These are phyloP conservation scores for Rhynchospora tenuis DNA, from an alignment of 176 grass and related monocot genomes.

Conservation along the genomic window DNA sequence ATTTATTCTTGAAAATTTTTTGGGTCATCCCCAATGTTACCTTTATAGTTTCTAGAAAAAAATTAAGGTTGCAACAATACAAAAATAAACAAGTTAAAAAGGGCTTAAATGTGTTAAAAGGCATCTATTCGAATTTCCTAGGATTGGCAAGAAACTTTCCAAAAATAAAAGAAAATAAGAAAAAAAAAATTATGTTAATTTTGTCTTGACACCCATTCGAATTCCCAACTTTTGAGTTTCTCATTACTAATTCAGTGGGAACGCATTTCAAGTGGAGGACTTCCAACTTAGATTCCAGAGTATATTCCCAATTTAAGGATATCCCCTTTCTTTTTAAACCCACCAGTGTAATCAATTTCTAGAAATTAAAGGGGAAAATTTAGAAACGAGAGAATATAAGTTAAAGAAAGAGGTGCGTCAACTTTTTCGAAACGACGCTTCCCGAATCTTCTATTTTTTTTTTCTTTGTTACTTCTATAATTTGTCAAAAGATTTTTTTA, in stretches of 20 bases:
- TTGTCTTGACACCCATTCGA: background rate
- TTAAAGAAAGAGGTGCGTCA: background rate
- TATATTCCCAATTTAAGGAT: background rate
- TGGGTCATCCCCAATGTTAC: background rate
- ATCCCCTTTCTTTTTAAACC: background rate
- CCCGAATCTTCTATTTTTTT: background rate
- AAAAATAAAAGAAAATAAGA: background rate
- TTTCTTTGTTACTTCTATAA: background rate
- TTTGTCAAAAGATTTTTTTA: background rate
- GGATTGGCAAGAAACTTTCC: background rate
- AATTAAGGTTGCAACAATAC: background rate
- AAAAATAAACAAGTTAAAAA: background rate
- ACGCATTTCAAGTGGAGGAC: background rate
- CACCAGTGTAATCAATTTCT: background rate
- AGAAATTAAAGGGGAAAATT: background rate
- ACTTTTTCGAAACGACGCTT: background rate
- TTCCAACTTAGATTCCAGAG: background rate
- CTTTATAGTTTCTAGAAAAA: background rate
- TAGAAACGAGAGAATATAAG: background rate
- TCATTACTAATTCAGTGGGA: too few relatives aligned
- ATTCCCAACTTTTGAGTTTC: background rate
- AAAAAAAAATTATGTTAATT: background rate
- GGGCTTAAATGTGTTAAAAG: too few relatives aligned
- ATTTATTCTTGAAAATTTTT: background rate
- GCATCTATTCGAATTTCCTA: background rate